phyloP scores from a whole-genome alignment of 1,284 basidiomycete genomes.

The Cerioporus squamosus region DNA sequence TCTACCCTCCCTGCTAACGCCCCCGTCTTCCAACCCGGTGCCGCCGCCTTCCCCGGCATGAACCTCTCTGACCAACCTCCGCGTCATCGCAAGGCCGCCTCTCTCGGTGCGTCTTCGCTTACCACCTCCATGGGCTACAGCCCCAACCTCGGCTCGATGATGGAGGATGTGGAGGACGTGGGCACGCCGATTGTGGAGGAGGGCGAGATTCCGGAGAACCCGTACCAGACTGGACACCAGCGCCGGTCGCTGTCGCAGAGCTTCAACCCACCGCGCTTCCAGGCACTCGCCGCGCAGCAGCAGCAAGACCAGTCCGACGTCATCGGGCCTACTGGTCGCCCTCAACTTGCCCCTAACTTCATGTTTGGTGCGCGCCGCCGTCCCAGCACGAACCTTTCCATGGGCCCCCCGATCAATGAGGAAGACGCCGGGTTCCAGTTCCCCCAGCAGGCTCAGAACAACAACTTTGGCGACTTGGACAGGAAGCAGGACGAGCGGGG shows the following conservation, averaged over 20 bases:
- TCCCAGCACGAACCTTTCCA: conserved; percentile 50
- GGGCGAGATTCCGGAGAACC: conserved; percentile 71
- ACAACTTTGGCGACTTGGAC: conserved; percentile 40
- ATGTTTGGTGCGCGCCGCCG: conserved; percentile 81
- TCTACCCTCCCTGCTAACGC: conserved; percentile 67
- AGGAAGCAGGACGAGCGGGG: conserved; percentile 66
- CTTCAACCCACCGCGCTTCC: conserved; percentile 87
- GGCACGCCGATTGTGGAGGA: conserved; percentile 63
- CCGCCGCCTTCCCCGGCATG: conserved; percentile 55
- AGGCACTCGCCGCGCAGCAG: conserved; percentile 75
- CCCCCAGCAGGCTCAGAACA: conserved; percentile 64
- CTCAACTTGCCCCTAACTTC: conserved; percentile 87
- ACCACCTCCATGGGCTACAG: conserved; percentile 71
- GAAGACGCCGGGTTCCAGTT: conserved; percentile 83
- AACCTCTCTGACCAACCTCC: conserved; percentile 50
- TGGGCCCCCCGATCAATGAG: conserved; percentile 78
- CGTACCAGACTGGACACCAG: conserved; percentile 62
- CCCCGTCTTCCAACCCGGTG: conserved; percentile 73
- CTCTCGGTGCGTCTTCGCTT: conserved; percentile 63
- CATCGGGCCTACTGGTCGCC: conserved; percentile 81
- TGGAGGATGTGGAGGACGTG: conserved; percentile 74
- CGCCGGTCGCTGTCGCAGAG: conserved; percentile 76
- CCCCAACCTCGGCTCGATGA: conserved; percentile 80
- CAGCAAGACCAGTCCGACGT: conserved; percentile 67
- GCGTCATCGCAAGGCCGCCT: conserved; percentile 80